A percentile compares a stretch with the other conserved stretches of the same genome.
phyloP scores from a whole-genome alignment of 345 rosid genomes.

The Acer yangbiense region DNA sequence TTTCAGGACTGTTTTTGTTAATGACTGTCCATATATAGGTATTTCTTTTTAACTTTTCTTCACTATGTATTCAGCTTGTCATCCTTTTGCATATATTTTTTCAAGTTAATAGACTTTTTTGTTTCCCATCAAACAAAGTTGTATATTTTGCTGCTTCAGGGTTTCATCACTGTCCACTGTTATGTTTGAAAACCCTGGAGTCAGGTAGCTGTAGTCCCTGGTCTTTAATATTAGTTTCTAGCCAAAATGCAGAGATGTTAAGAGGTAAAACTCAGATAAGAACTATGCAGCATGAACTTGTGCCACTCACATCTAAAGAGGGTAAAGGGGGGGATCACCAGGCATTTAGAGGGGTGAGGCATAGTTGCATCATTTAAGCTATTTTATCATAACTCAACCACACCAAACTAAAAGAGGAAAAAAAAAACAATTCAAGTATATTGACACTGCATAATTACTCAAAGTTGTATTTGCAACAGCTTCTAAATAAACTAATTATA shows the following conservation, averaged over 20 bases:
- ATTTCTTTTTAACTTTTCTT: neutral
- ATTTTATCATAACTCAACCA: neutral
- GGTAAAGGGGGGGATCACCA: neutral
- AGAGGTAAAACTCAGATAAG: neutral
- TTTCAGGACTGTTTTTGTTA: no score
- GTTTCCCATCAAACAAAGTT: neutral
- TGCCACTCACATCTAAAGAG: no score
- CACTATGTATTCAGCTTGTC: neutral
- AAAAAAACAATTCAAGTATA: neutral
- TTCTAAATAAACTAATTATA: neutral
- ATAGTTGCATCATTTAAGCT: neutral
- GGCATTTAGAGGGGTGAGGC: neutral
- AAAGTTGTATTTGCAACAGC: neutral
- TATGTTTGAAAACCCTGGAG: neutral
- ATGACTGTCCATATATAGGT: no score
- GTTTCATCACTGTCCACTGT: neutral
- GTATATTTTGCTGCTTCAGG: neutral
- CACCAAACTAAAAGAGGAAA: neutral
- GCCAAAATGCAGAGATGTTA: neutral
- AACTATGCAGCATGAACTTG: neutral
- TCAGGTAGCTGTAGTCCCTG: neutral
- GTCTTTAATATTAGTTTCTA: neutral
- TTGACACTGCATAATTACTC: neutral
- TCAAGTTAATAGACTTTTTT: no score
- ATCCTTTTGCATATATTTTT: no score